Percentiles rank a stretch among this genome's conserved stretches.
phyloP scores from a whole-genome alignment of 106 monocot species.

The Chionographis japonica region DNA sequence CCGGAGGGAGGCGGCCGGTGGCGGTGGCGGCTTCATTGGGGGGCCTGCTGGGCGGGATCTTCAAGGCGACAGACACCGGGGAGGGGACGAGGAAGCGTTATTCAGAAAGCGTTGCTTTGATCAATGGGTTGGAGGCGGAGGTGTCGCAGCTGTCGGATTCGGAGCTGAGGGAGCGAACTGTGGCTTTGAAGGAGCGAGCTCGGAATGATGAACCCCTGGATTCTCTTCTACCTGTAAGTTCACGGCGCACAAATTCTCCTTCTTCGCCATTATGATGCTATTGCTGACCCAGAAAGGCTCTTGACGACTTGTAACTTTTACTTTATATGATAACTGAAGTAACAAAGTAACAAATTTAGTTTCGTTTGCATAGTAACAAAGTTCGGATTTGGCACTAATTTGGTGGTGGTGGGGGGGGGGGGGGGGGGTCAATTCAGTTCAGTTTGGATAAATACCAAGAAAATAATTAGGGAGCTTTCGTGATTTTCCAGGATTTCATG shows the following conservation, averaged over 20 bases:
- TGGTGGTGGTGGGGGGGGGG: too few relatives aligned
- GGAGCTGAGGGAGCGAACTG: conserved; percentile 67
- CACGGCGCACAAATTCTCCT: background rate
- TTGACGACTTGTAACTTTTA: too few relatives aligned
- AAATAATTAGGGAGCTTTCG: too few relatives aligned
- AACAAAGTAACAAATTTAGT: too few relatives aligned
- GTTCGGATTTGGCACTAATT: too few relatives aligned
- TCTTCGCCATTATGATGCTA: too few relatives aligned
- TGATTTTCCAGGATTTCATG: too few relatives aligned
- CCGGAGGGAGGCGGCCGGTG: background rate
- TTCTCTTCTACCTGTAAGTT: conserved; percentile 79
- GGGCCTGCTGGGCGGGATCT: conserved; percentile 73
- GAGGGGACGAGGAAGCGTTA: conserved; percentile 71
- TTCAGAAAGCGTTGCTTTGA: conserved; percentile 40
- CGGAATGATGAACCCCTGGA: conserved; percentile 64
- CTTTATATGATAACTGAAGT: too few relatives aligned
- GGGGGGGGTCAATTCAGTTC: too few relatives aligned
- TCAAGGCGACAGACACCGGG: conserved; percentile 74
- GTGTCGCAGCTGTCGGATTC: conserved; percentile 64
- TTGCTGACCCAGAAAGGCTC: too few relatives aligned
- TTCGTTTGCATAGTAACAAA: too few relatives aligned
- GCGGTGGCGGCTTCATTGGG: conserved; percentile 52
- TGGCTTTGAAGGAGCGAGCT: conserved; percentile 64
- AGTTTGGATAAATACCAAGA: too few relatives aligned
- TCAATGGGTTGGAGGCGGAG: conserved; percentile 79